Base-by-base conservation (phyloP, 352 stramenopile genomes). In the Phytophthora ohioensis region DNA sequence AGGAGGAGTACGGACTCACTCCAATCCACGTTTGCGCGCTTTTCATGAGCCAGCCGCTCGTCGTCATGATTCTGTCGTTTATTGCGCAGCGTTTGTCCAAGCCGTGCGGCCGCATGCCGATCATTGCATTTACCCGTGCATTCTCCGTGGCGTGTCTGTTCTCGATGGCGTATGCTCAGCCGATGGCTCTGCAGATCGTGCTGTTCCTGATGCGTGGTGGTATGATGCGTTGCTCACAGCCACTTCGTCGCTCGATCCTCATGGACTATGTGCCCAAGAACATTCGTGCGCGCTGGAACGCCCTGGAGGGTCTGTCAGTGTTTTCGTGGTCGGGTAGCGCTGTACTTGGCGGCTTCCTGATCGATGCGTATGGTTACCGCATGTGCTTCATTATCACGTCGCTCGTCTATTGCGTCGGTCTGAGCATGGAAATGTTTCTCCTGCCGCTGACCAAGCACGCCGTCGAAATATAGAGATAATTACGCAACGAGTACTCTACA, bases 151-250 rank as follows among this genome's bases (percentile, higher is more conserved):
- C 79, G 5, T 94, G 87, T 71, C 73, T 94, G 41, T 81, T 91
- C 52, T 76, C 59, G 11, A 92, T 94, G 83, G 67, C 85, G 12
- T 88, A 87, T 54, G 78, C 81, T 8, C 62, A 82, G 63, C 82
- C 87, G 30, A 67, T 92, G 51, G 53, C 32, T 27, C 55, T 91
- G 7, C 82, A 94, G 71, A 84, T 94, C 45, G 60, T 77, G 39
- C 61, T 94, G 17, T 94, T 94, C 58, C 74, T 92, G 32, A 81
- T 93, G 73, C 84, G 87, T 46, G 85, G 85, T 21, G 87, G 87
- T 30, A 92, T 92, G 81, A 94, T 94, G 87, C 85, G 87, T 39
- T 94, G 87, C 59, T 94, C 87, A 32, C 85, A 94, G 69, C 87
- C 87, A 32, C 69, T 94, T 45, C 84, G 87, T 34, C 85, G 85